Evolutionary conservation across 495 filamentous ascomycete genomes (phyloP), one percentile per base, ranked within the genome.

Genomic region (Opeltia flavorubescens): DNA sequence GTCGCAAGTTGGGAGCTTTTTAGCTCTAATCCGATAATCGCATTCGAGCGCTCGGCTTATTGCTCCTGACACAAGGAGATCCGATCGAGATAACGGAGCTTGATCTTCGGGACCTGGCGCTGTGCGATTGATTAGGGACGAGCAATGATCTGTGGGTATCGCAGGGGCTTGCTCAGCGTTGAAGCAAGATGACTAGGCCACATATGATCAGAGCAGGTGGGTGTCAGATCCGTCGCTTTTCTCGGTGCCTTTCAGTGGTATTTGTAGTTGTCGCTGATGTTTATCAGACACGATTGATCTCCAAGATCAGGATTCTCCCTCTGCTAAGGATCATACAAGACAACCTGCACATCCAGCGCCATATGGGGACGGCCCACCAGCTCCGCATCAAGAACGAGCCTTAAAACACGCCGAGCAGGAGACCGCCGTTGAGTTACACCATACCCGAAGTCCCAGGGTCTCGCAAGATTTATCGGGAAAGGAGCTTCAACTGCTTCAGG

Each of bases 231-330:
- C 49, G 49, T 49, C 49, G 44, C 18, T 43, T 33, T 51, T 28
- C 47, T 20, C 42, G 51, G 48, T 35, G 38, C 44, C 17, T 5
- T 26, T 7, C 30, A 2, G 41, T 50, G 38, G 28, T 48, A 52
- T 29, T 52, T 48, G 9, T 8, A 40, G 34, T 47, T 30, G 27
- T 52, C 41, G 20, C 38, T 41, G 38, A 41, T 4, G 3, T 41
- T 0, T 46, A 17, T 26, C 55, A 95, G 91, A 99, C 67, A 89
- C 91, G 43, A 78, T 96, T 62, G 91, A 98, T 66, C 81, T 98
- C 5, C 93, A 99, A 69, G 76, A 82, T 62, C 81, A 79, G 56
- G 68, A 81, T 59, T 65, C 83, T 23, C 86, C 86, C 21, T 88
- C 89, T 35, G 83, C 91, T 5, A 74, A 94, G 63, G 85, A 84